Percentiles rank a stretch among this genome's conserved stretches.
phyloP scores from a whole-genome alignment of 2,329 filamentous ascomycete species.

The Tolypocladium guangdongense region DNA sequence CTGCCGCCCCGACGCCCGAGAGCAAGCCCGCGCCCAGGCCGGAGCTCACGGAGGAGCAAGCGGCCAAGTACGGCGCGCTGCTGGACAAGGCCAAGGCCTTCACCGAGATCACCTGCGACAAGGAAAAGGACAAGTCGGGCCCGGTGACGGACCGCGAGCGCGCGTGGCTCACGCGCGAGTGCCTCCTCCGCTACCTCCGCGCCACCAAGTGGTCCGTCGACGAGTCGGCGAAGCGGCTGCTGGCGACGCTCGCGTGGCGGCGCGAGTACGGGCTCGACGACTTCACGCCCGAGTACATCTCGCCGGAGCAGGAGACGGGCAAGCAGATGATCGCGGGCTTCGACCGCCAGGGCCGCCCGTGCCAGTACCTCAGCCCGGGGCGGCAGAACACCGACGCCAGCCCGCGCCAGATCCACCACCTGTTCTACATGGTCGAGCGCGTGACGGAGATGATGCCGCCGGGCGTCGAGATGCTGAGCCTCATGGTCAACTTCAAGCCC shows the following conservation, averaged over 20 bases:
- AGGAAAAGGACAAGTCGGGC: conserved; percentile 44
- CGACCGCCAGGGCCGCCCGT: conserved; percentile 76
- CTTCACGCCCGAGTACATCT: conserved; percentile 78
- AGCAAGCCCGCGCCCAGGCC: conserved; percentile 46
- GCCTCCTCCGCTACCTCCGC: conserved; percentile 82
- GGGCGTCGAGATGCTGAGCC: conserved; percentile 73
- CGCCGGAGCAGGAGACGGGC: conserved; percentile 88
- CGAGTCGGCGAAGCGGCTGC: conserved; percentile 68
- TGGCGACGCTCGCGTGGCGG: conserved; percentile 75
- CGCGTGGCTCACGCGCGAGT: conserved; percentile 87
- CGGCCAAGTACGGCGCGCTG: conserved; percentile 70
- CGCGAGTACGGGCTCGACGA: conserved; percentile 77
- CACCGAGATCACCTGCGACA: conserved; percentile 50
- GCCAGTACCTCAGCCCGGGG: conserved; percentile 80
- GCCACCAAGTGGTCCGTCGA: conserved; percentile 82
- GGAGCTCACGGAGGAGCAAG: conserved; percentile 63
- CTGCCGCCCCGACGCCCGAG: conserved; percentile 43
- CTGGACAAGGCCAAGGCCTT: conserved; percentile 61
- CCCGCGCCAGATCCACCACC: conserved; percentile 80
- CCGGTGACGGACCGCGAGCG: conserved; percentile 70
- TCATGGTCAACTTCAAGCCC: conserved; percentile 87
- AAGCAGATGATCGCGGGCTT: conserved; percentile 88
- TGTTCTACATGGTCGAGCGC: conserved; percentile 93
- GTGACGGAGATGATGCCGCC: conserved; percentile 79
- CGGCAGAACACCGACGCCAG: conserved; percentile 85